These are phyloP conservation scores for Candida incommunis DNA, from an alignment of 805 yeast genomes.

Conservation along the genomic window DNA sequence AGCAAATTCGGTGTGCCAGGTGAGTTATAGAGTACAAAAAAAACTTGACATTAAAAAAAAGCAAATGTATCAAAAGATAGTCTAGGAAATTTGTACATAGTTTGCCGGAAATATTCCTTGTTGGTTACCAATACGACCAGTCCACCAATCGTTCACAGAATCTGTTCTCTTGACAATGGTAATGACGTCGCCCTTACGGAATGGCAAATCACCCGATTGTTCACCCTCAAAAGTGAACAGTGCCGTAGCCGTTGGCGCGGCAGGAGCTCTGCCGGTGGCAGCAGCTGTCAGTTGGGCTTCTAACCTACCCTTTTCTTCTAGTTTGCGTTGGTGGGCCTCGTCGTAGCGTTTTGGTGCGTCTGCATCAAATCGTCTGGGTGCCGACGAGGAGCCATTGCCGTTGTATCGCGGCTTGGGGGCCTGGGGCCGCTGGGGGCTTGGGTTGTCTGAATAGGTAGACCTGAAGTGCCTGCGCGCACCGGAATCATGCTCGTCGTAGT, in stretches of 20 bases:
- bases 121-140: conserved; percentile 70
- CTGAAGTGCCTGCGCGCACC: conserved; percentile 12
- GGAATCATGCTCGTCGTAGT: conserved; percentile 38
- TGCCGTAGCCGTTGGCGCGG: conserved; percentile 75
- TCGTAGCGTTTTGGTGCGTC: conserved; percentile 9
- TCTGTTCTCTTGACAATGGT: conserved; percentile 75
- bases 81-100: conserved; percentile 66
- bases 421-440: conserved; percentile 26
- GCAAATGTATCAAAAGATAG: not conserved
- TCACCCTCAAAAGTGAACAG: conserved; percentile 81
- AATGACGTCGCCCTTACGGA: conserved; percentile 88
- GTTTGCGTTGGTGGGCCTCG: conserved; percentile 5
- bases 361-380: conserved; percentile 1
- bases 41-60: not conserved
- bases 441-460: conserved; percentile 25
- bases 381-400: conserved; percentile 9
- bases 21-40: conserved; percentile 25
- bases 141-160: conserved; percentile 97
- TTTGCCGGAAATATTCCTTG: conserved; percentile 97
- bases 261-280: conserved; percentile 12
- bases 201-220: conserved; percentile 83
- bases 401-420: conserved; percentile 30
- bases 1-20: conserved; percentile 81
- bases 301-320: conserved; percentile 3
- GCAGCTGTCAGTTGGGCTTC: conserved; percentile 2